phyloP scores from a whole-genome alignment of 768 basidiomycete genomes.

The Mycena leptocephala region DNA sequence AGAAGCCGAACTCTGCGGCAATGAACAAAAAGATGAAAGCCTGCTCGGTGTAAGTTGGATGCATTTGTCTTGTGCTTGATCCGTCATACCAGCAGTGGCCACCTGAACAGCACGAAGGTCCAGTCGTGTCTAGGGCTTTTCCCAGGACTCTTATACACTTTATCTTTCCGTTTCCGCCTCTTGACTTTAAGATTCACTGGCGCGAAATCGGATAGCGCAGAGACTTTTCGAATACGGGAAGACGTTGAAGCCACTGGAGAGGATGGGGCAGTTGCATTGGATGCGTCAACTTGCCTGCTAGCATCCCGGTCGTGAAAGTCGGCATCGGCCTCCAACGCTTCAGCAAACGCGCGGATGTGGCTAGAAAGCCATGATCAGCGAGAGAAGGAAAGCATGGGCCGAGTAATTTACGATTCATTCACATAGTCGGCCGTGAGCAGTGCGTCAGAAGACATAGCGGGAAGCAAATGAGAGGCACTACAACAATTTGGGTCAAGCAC shows the following conservation, averaged over 20 bases:
- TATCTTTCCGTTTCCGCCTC: conserved; percentile 64
- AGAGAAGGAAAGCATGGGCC: not conserved
- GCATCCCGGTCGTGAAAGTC: conserved; percentile 57
- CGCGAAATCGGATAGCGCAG: conserved; percentile 90
- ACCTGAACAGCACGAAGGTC: conserved; percentile 84
- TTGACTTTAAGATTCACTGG: conserved; percentile 91
- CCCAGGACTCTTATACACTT: conserved; percentile 43
- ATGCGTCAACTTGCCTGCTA: conserved; percentile 52
- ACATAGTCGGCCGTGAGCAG: conserved; percentile 73
- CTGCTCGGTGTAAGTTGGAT: conserved; percentile 54
- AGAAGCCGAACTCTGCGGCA: conserved; percentile 86
- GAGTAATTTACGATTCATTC: conserved; percentile 71
- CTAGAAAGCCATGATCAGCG: conserved; percentile 39
- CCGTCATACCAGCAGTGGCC: conserved; percentile 85
- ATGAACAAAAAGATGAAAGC: conserved; percentile 89
- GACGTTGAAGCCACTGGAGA: conserved; percentile 57
- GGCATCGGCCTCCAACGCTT: conserved; percentile 75
- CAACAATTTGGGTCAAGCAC: too few species aligned
- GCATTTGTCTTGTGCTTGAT: not conserved
- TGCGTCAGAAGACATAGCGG: conserved; percentile 37
- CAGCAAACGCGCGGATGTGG: conserved; percentile 82
- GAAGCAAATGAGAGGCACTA: too few species aligned
- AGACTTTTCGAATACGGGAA: conserved; percentile 81
- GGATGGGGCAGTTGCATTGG: conserved; percentile 48
- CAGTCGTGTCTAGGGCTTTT: conserved; percentile 71